Evolutionary conservation across 306 rosid genomes (phyloP).

Genomic region (Dalbergia oliveri): DNA sequence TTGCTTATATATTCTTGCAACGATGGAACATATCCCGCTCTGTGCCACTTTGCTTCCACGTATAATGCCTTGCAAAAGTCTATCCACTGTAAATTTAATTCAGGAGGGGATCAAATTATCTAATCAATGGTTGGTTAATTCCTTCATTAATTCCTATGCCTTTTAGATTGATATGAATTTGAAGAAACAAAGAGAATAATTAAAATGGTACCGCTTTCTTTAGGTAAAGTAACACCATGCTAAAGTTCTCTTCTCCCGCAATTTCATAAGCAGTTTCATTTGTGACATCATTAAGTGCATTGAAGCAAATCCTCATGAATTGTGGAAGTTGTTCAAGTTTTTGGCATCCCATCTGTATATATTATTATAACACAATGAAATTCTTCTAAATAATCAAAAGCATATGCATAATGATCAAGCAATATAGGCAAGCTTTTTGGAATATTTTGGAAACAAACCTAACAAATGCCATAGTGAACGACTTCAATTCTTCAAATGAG

Average conservation of each 20-base stretch:
- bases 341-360: constrained; percentile 64
- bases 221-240: constrained; percentile 49
- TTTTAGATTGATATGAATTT: background rate
- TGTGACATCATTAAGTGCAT: constrained; percentile 57
- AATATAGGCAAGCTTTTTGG: background rate
- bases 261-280: constrained; percentile 63
- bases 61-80: constrained; percentile 65
- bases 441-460: constrained; percentile 49
- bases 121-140: background rate
- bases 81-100: constrained; percentile 54
- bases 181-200: too few relatives aligned
- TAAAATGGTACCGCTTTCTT: constrained; percentile 54
- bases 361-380: background rate
- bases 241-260: constrained; percentile 47
- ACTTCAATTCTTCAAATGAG: constrained; percentile 60
- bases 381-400: background rate
- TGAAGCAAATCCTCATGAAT: constrained; percentile 63
- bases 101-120: background rate
- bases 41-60: constrained; percentile 73
- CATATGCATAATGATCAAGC: too few relatives aligned
- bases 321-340: constrained; percentile 56
- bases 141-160: background rate
- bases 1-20: constrained; percentile 62
- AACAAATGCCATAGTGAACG: constrained; percentile 62
- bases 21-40: constrained; percentile 55